Base-by-base conservation (phyloP, 164 flowering plant genomes). In the Chloranthus sessilifolius region DNA sequence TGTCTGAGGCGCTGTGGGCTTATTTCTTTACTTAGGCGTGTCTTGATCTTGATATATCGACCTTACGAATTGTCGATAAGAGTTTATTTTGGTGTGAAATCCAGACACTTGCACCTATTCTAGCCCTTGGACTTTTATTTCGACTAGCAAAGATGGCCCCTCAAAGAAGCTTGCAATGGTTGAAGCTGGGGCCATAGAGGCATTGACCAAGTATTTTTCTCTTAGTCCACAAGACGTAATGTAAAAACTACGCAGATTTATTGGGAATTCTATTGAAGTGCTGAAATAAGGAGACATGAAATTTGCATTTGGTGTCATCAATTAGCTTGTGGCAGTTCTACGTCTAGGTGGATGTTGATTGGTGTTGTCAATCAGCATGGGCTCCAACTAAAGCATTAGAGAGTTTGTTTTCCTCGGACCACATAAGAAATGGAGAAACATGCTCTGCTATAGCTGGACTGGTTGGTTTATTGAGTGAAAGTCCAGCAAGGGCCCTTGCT, bases 311-410 rank as follows among this genome's bases (percentile, higher is more conserved):
- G 88, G 90, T 62, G 85, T 96, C 51, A 92, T 94, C 33, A 80
- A 79, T 65, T 97, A 89, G 63, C 90, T 94, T 52, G 85, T 94
- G 5, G 99, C 97, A 22, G 99, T 94, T 23, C 56, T 94, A 53
- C 92, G 97, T 41, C 70, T 87, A 35, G 99, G 99, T 46, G 96
- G 95, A 71, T 77, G 97, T 59, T n/a, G n/a, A n/a, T n/a, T n/a
- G n/a, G n/a, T n/a, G n/a, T n/a, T n/a, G n/a, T n/a, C 76, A 66
- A 60, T 87, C 99, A 6, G 79, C 96, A 61, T 85, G 83, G 41
- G 85, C 92, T 73, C 97, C 99, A 50, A 86, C 99, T 19, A 84
- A 75, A 67, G 99, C 97, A 46, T 75, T 94, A 61, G 96, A 94
- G 63, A 81, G 88, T 63, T 66, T 89, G n/a, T 89, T 94, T 65